phyloP scores from a whole-genome alignment of 2,329 filamentous ascomycete genomes.

The Ambrosiella cleistominuta region DNA sequence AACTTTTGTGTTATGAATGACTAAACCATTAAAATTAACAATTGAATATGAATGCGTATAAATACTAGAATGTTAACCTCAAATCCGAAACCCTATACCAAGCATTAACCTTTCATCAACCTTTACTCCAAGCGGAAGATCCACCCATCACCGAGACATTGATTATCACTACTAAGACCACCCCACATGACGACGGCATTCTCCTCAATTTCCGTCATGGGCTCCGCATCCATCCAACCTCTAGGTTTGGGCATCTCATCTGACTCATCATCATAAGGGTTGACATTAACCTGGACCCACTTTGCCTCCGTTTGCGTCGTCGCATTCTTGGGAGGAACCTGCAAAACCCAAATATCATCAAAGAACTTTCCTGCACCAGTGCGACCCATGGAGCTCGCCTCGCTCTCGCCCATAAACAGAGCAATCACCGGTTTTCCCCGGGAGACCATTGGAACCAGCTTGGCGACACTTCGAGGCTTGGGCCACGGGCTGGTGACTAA shows the following conservation, averaged over 20 bases:
- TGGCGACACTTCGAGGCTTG: slow-evolving; percentile 23
- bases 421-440: slow-evolving; percentile 46
- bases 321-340: slow-evolving; percentile 35
- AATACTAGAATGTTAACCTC: background rate
- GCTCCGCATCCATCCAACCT: slow-evolving; percentile 40
- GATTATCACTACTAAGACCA: slow-evolving; percentile 34
- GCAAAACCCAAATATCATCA: slow-evolving; percentile 46
- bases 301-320: slow-evolving; percentile 36
- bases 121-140: slow-evolving; percentile 28
- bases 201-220: slow-evolving; percentile 41
- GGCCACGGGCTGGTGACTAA: slow-evolving; percentile 5
- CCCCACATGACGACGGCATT: slow-evolving; percentile 43
- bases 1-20: no score
- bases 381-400: slow-evolving; percentile 31
- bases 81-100: background rate
- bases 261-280: slow-evolving; percentile 34
- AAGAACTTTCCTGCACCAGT: slow-evolving; percentile 35
- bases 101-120: slow-evolving; percentile 1
- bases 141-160: slow-evolving; percentile 43
- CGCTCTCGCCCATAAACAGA: slow-evolving; percentile 40
- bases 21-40: no score
- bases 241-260: slow-evolving; percentile 32
- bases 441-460: slow-evolving; percentile 37
- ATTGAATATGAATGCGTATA: no score
- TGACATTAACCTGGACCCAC: slow-evolving; percentile 34